Percentiles rank a stretch among this genome's conserved stretches.
Conservation (phyloP, 2,329 filamentous ascomycete genomes). For the Trichophyton simii region DNA sequence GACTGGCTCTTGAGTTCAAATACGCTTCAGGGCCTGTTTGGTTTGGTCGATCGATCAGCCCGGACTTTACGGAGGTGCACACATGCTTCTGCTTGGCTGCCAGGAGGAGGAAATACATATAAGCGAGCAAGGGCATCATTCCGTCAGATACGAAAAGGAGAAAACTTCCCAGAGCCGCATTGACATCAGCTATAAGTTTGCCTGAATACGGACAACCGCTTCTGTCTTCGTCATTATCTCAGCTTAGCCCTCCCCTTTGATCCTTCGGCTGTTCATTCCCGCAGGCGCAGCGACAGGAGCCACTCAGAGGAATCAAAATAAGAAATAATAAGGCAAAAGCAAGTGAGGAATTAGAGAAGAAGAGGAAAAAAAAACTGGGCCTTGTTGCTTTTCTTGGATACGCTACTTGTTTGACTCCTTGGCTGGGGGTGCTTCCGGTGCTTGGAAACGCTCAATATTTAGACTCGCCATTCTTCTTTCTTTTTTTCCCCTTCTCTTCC, state of each 20-base stretch:
- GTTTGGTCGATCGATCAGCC: slow-evolving; percentile 1
- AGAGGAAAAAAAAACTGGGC: neutral
- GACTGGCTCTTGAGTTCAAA: neutral
- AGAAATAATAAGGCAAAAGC: neutral
- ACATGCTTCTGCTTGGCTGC: no score
- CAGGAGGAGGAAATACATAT: neutral
- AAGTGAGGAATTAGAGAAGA: neutral
- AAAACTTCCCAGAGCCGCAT: neutral
- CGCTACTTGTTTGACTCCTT: neutral
- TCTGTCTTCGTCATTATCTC: neutral
- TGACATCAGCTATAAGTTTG: neutral
- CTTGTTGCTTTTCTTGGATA: slow-evolving; percentile 4
- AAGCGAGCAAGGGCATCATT: neutral
- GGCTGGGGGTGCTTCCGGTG: neutral
- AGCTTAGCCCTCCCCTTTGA: neutral
- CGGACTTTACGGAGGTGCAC: neutral
- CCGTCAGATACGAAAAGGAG: neutral
- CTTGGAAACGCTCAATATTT: neutral
- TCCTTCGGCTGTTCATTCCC: neutral
- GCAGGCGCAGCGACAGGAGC: neutral
- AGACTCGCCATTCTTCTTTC: neutral
- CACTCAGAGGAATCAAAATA: neutral
- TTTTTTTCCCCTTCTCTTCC: neutral
- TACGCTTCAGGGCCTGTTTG: neutral
- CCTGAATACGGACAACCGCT: neutral